Evolutionary conservation across 202 grass and related monocot genomes (phyloP), one percentile per base, ranked within the genome.

Genomic region (Setaria viridis): DNA sequence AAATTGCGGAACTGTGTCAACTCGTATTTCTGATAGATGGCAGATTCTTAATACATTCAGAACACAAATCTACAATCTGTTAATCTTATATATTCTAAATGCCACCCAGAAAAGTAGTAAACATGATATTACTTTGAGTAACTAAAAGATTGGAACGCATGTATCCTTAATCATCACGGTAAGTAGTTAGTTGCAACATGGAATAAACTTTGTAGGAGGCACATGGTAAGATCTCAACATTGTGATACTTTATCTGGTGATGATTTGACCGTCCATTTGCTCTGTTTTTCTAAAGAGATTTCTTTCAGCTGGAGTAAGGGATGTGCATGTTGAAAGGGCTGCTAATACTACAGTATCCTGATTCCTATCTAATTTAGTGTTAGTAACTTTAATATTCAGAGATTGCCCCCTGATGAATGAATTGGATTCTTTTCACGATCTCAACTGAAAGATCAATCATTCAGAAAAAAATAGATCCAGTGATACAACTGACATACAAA

Each of bases 191-290:
- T 62, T 29, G 45, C 19, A 73, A 50, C 39, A 39, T 12, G 71
- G 82, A 84, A 84, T 84, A 75, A 74, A 84, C 60, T 85, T 68
- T 77, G 59, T 49, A 58, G 35, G 62, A 58, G 20, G 72, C 82
- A 77, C 82, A 85, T 77, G 82, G 72, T 67, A 76, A 65, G 70
- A 84, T 75, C 70, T 54, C 58, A 53, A 67, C 50, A 45, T 73
- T 25, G 29, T 2, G 42, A 63, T 74, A 63, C 69, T 78, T 79
- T 79, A 85, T 79, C 48, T 70, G 49, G 42, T 85, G 59, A 74
- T 74, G 67, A 80, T 86, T 80, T 86, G 77, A 67, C 77, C 56
- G 55, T 43, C 33, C 14, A 62, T 13, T 48, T 13, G 20, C 14
- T 14, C 16, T 42, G 59, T 65, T 55, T 72, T 58, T 64, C 39